These are phyloP conservation scores for Solanum chaucha DNA, from an alignment of 257 asterid species.

Conservation along the genomic window DNA sequence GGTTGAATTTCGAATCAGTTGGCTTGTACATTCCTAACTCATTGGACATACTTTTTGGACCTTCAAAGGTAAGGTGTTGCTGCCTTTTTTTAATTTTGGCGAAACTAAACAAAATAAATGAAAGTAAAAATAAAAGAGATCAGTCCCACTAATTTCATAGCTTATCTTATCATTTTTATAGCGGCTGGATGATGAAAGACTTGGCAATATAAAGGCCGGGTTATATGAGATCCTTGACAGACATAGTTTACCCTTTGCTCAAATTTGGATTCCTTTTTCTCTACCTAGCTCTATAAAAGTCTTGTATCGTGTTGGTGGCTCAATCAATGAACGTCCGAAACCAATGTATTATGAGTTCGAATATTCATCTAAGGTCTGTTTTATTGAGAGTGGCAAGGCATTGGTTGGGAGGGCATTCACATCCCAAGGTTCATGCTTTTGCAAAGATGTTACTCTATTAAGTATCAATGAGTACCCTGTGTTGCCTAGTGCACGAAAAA, in stretches of 20 bases:
- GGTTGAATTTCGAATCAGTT: accelerated
- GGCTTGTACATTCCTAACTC: accelerated
- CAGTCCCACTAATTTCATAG: background rate
- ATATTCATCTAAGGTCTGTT: no score
- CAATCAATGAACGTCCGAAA: no score
- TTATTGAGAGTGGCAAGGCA: background rate
- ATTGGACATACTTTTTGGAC: accelerated
- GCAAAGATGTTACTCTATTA: background rate
- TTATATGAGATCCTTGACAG: no score
- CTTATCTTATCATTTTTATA: background rate
- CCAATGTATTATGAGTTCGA: no score
- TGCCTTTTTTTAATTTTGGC: no score
- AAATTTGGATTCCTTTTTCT: no score
- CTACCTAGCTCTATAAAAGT: no score
- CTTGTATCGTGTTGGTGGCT: no score
- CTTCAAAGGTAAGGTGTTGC: background rate
- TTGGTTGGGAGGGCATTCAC: background rate
- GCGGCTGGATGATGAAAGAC: background rate
- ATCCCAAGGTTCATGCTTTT: background rate
- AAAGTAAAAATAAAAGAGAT: no score
- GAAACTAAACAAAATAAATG: no score
- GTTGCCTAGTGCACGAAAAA: background rate
- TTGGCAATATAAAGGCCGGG: no score
- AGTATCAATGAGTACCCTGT: background rate
- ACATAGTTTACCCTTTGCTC: no score